Conservation (phyloP, 768 basidiomycete genomes). For the Hortiboletus flavorubellus region DNA sequence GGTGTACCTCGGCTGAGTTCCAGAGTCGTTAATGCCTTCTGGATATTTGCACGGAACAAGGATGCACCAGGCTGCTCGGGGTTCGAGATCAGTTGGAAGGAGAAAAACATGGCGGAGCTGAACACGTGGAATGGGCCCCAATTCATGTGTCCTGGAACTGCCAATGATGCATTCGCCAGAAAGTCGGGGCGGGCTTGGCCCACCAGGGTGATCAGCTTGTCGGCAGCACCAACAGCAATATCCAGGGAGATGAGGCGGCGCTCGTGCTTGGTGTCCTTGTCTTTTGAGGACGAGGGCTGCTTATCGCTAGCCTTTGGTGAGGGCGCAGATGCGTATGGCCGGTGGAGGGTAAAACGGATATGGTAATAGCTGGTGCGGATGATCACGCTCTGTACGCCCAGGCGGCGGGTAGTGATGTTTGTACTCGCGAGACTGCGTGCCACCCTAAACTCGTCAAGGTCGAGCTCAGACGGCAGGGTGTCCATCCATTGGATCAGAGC, state of each 20-base stretch:
- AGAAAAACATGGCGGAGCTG: slow-evolving; percentile 87
- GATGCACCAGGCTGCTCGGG: slow-evolving; percentile 77
- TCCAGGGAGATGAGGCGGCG: slow-evolving; percentile 59
- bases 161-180: slow-evolving; percentile 60
- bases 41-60: slow-evolving; percentile 72
- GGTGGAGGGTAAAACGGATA: slow-evolving; percentile 80
- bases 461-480: slow-evolving; percentile 67
- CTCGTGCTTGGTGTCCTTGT: slow-evolving; percentile 33
- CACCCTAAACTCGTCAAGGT: slow-evolving; percentile 72
- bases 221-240: slow-evolving; percentile 72
- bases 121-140: slow-evolving; percentile 85
- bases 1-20: slow-evolving; percentile 62
- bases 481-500: slow-evolving; percentile 74
- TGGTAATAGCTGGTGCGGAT: slow-evolving; percentile 76
- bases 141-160: slow-evolving; percentile 79
- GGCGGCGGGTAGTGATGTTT: slow-evolving; percentile 54
- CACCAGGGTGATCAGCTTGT: slow-evolving; percentile 74
- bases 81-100: slow-evolving; percentile 80
- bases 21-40: slow-evolving; percentile 61
- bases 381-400: slow-evolving; percentile 80
- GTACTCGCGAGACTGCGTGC: slow-evolving; percentile 68
- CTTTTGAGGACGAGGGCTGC: slow-evolving; percentile 29
- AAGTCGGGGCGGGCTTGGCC: slow-evolving; percentile 76
- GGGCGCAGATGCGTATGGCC: slow-evolving; percentile 57
- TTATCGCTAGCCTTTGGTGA: slow-evolving; percentile 26